Base-by-base conservation (phyloP, 2,329 filamentous ascomycete genomes). In the Fusarium phyllophilum region DNA sequence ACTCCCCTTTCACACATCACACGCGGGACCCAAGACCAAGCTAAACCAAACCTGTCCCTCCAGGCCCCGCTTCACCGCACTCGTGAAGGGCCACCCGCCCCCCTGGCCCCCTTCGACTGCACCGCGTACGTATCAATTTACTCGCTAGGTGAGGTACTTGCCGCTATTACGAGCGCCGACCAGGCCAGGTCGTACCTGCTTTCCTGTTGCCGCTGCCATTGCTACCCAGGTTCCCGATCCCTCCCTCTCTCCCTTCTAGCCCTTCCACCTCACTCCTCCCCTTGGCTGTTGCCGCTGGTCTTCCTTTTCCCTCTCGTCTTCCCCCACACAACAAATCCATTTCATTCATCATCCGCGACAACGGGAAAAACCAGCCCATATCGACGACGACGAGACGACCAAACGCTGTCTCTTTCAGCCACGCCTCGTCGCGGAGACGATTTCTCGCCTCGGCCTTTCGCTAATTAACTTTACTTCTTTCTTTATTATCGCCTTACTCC, bases 381-480 rank as follows among this genome's bases (percentile, higher is more conserved):
- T 67, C 63, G 62, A 78, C 75, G 73, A 77, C 77, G 76, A 77
- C 76, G 76, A 66, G 65, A 77, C 68, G 62, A 70, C 31, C 51
- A 70, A 65, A 66, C 70, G 68, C 63, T 66, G 69, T 63, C 48
- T 45, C 66, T 64, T 51, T 54, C 73, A 76, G 67, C 72, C 63
- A 74, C 72, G 66, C 74, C 73, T 74, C 75, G 75, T 78, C 75
- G 66, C 72, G 70, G 73, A 78, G 75, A 77, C 75, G 76, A 78
- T 70, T 51, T 36, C n/a, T 77, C 66, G 67, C 75, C 76, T 78
- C 76, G 76, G 51, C 57, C 77, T 49, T 65, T 78, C 77, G 77
- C 77, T 78, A 76, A 59, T 67, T 39, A 61, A 55, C 59, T 46
- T 74, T 52, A 62, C 26, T 60, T 71, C 33, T 60, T 70, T 58